Evolutionary conservation across 768 basidiomycete species (phyloP).

Genomic region (Boletus vermiculosoides): DNA sequence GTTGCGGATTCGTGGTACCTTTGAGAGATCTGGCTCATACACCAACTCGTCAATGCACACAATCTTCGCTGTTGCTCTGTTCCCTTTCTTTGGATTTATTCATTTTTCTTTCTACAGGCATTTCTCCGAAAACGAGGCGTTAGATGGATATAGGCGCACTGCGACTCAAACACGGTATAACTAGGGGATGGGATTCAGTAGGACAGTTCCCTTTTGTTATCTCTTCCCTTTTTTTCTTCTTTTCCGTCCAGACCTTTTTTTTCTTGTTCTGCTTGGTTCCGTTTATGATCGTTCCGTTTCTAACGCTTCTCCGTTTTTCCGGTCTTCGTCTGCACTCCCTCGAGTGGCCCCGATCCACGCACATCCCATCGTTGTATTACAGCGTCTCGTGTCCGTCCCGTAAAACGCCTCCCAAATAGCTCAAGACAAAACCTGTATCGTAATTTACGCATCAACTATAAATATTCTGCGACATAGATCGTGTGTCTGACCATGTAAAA

Average conservation of each 20-base stretch:
- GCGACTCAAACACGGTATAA: constrained; percentile 11
- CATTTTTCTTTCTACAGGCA: constrained; percentile 33
- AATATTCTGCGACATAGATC: constrained; percentile 19
- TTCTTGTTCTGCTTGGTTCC: constrained; percentile 20
- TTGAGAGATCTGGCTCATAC: constrained; percentile 1
- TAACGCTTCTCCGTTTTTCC: constrained; percentile 1
- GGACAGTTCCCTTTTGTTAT: background rate
- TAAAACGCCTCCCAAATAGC: constrained; percentile 2
- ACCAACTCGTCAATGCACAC: constrained; percentile 7
- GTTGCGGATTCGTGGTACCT: constrained; percentile 6
- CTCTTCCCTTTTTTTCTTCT: background rate
- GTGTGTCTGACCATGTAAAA: background rate
- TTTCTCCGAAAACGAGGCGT: constrained; percentile 21
- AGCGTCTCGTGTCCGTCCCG: constrained; percentile 4
- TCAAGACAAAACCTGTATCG: constrained; percentile 29
- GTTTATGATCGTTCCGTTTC: constrained; percentile 7
- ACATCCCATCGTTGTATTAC: constrained; percentile 19
- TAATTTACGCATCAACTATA: constrained; percentile 36
- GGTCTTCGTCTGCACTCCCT: constrained; percentile 1
- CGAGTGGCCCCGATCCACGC: constrained; percentile 3
- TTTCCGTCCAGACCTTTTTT: constrained; percentile 8
- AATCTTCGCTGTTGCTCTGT: constrained; percentile 16
- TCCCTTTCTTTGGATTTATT: constrained; percentile 31
- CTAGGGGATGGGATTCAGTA: constrained; percentile 6
- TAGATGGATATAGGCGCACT: constrained; percentile 20